Base-by-base conservation (phyloP, 495 filamentous ascomycete genomes). In the Tetracladium setigerum region DNA sequence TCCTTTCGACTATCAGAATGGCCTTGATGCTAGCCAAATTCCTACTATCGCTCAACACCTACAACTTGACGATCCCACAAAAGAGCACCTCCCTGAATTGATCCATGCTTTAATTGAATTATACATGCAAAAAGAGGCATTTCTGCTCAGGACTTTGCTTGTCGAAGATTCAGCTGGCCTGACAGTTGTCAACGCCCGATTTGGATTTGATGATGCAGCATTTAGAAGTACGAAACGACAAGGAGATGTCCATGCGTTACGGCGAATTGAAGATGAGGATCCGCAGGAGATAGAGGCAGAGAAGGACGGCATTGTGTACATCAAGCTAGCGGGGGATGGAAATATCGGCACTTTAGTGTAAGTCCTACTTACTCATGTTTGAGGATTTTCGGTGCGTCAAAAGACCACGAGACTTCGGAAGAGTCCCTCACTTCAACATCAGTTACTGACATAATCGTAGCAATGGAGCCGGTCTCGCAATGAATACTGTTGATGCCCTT, bases 401-500 rank as follows among this genome's bases (percentile, higher is more conserved):
- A 27, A 27, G 27, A 46, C 4, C 49, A 50, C 10, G 12, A 7
- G 22, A 7, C 22, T n/a, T 71, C 1, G 54, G 66, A 16, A 75
- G 75, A 0, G 56, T 69, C 41, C 73, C 76, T 49, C 73, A 69
- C 38, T 76, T 90, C 48, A 86, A 85, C 22, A 90, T 84, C n/a
- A n/a, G 2, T 63, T 89, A 30, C 86, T 90, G 22, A 27, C 22
- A 27, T 27, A 27, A 3, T 7, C 22, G 22, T 27, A 27, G 22
- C 47, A 95, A 95, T 57, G 89, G 89, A 36, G 89, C 89, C 18
- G 89, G 89, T 4, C 79, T 95, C 16, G 88, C 88, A 9, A 94
- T 95, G 87, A 94, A 94, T 64, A 94, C 89, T 0, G 78, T 87
- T 47, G 89, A 95, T 57, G 83, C 84, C 2, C 76, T 94, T 6